Conservation (phyloP, 75 land plant genomes). For the Sequoiadendron giganteum region DNA sequence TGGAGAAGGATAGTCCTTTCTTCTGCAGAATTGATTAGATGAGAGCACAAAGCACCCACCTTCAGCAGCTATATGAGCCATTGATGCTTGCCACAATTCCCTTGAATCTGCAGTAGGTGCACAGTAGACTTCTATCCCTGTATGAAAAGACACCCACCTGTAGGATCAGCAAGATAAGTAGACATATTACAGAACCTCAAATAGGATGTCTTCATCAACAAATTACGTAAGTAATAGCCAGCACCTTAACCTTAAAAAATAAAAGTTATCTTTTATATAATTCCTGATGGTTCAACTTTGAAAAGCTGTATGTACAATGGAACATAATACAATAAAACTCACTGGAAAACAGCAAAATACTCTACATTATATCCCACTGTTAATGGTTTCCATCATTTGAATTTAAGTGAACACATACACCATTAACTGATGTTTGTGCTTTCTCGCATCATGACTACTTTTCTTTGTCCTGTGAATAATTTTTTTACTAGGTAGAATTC, state of each 20-base stretch:
- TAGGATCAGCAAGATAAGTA: background rate
- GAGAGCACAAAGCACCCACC: constrained; percentile 98
- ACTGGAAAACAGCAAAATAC: no score
- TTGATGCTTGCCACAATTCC: constrained; percentile 86
- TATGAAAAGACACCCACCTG: background rate
- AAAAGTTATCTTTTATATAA: background rate
- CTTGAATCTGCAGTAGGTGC: constrained; percentile 97
- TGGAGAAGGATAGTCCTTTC: constrained; percentile 96
- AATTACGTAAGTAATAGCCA: background rate
- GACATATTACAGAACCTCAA: background rate
- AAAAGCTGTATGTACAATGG: background rate
- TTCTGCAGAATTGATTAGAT: constrained; percentile 90
- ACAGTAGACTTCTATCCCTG: constrained; percentile 94
- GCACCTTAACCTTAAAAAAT: background rate
- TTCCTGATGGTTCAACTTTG: background rate
- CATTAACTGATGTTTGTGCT: no score
- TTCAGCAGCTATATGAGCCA: constrained; percentile 91
- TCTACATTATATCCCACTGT: no score
- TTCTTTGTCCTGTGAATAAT: no score
- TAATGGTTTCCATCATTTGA: no score
- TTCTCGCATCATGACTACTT: no score
- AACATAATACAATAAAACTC: no score
- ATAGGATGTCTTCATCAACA: background rate
- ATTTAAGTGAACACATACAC: no score
- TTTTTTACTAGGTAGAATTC: no score